A percentile compares a stretch with the other conserved stretches of the same genome.
phyloP scores from a whole-genome alignment of 495 filamentous ascomycete species.

The Eremomyces bilateralis region DNA sequence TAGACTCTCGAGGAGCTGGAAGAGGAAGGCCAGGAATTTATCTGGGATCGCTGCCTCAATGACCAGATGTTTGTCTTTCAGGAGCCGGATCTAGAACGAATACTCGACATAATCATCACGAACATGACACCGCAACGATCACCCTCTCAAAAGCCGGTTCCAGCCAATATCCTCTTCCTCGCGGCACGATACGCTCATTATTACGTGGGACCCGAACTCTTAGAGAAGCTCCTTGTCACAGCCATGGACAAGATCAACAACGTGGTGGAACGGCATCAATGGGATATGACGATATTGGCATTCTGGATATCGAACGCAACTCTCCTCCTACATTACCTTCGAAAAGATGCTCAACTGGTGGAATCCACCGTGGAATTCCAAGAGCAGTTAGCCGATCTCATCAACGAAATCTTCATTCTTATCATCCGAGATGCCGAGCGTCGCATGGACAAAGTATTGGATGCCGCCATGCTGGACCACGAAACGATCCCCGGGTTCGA shows the following conservation, averaged over 20 bases:
- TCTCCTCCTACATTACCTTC: slow-evolving; percentile 81
- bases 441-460: slow-evolving; percentile 87
- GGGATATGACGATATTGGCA: slow-evolving; percentile 98
- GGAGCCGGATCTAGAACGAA: slow-evolving; percentile 70
- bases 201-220: slow-evolving; percentile 68
- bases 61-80: slow-evolving; percentile 99
- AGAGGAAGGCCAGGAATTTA: slow-evolving; percentile 82
- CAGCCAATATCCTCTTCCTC: slow-evolving; percentile 90
- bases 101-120: slow-evolving; percentile 89
- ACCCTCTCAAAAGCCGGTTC: slow-evolving; percentile 89
- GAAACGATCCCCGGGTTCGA: slow-evolving; percentile 97
- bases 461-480: slow-evolving; percentile 84
- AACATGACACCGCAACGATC: slow-evolving; percentile 95
- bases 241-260: slow-evolving; percentile 94
- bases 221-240: slow-evolving; percentile 56
- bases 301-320: slow-evolving; percentile 99
- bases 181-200: slow-evolving; percentile 94
- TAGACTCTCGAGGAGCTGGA: slow-evolving; percentile 55
- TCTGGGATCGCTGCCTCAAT: slow-evolving; percentile 89
- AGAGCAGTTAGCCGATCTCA: slow-evolving; percentile 75
- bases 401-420: slow-evolving; percentile 98
- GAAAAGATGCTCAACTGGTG: slow-evolving; percentile 72
- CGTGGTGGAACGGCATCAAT: slow-evolving; percentile 81
- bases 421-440: slow-evolving; percentile 96
- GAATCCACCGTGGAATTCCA: slow-evolving; percentile 77